Evolutionary conservation across 2,329 filamentous ascomycete species (phyloP), one percentile per base, ranked within the genome.

Genomic region (Leptographium lundbergii): DNA sequence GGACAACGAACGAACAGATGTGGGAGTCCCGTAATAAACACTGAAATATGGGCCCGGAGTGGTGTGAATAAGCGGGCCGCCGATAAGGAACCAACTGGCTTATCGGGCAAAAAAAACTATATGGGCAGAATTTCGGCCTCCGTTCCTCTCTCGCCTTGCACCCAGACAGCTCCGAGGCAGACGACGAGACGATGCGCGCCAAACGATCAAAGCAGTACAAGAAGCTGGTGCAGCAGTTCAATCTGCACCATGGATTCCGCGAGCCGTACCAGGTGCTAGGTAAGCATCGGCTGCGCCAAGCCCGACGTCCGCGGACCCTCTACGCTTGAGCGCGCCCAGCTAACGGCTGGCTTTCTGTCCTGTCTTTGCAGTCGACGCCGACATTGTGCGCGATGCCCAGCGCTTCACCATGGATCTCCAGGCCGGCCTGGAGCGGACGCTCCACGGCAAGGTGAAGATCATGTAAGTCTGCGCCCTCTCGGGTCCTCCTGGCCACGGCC

Each of bases 151-250:
- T 42, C 36, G 6, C n/a, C 5, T 19, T 13, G 25, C 14, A 9
- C 13, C 22, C 29, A 10, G 34, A 39, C 53, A 34, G 11, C 24
- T 14, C 45, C 45, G 57, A 50, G 22, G 47, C n/a, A 48, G 56
- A 45, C 19, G 7, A 45, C 7, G 36, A 29, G 60, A 61, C 42
- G 4, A 65, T 65, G 63, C 60, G 63, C 19, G 57, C 62, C 27
- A 65, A 65, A 54, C 60, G 78, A 17, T 76, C 75, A 25, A 80
- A 80, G 64, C 77, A 79, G 65, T 81, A 81, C 66, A 77, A 78
- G 66, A 96, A 96, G 84, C 84, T 96, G 68, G 95, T 99, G 86
- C 86, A 90, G 73, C 87, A 92, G 69, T 96, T 91, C 80, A 84
- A 86, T 69, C 81, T 92, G 71, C 85, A 84, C 61, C 96, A 95